A percentile compares a stretch with the other conserved stretches of the same genome.
These are phyloP conservation scores for Ascomycota sp. DNA, from an alignment of 2,329 filamentous ascomycete genomes.

Conservation along the genomic window DNA sequence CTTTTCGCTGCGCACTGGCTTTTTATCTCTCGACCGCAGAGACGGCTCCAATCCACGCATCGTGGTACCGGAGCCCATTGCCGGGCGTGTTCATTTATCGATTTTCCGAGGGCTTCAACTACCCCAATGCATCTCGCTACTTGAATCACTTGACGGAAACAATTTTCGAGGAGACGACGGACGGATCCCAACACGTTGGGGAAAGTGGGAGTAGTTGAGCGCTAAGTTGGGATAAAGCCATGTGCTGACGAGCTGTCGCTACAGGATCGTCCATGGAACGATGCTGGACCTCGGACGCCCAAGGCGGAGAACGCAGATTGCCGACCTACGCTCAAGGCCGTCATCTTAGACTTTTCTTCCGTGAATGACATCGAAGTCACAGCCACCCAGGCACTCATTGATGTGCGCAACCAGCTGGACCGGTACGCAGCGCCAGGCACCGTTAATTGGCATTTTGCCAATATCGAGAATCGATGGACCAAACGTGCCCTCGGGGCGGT, in stretches of 20 bases:
- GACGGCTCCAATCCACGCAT: conserved; percentile 30
- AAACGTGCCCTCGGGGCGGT: conserved; percentile 32
- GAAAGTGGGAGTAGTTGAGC: conserved; percentile 27
- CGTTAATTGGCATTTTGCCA: conserved; percentile 30
- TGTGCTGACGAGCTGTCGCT: neutral
- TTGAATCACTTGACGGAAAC: conserved; percentile 26
- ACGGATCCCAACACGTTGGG: conserved; percentile 21
- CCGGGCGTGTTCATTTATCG: conserved; percentile 35
- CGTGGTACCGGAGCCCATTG: conserved; percentile 22
- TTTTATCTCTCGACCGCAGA: conserved; percentile 26
- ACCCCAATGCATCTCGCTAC: conserved; percentile 30
- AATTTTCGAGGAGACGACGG: conserved; percentile 24
- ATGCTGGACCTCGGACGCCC: conserved; percentile 20
- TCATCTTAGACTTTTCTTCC: conserved; percentile 33
- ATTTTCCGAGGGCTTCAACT: conserved; percentile 35
- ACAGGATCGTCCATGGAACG: conserved; percentile 36
- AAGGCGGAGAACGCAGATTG: conserved; percentile 11
- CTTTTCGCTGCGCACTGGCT: conserved; percentile 17
- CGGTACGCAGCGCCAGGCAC: conserved; percentile 23
- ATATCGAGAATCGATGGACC: conserved; percentile 33
- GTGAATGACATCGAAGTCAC: conserved; percentile 37
- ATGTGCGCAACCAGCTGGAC: conserved; percentile 32
- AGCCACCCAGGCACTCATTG: conserved; percentile 30
- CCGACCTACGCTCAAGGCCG: conserved; percentile 30
- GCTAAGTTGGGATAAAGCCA: too few species aligned